A percentile compares a stretch with the other conserved stretches of the same genome.
phyloP scores from a whole-genome alignment of 495 filamentous ascomycete species.

The Aspergillus carlsbadensis region DNA sequence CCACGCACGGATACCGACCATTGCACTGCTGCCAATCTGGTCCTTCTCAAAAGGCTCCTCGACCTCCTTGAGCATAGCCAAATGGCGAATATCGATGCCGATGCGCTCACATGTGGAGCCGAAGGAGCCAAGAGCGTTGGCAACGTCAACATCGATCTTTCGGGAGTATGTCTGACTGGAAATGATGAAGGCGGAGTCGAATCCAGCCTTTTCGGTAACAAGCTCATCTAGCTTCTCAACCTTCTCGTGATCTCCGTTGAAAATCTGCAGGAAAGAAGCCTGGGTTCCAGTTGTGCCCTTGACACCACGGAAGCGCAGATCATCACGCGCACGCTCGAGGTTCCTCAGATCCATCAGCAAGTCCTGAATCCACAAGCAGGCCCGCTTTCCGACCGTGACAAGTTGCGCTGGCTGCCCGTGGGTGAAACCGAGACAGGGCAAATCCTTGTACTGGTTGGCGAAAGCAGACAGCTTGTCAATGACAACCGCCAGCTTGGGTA shows the following conservation, averaged over 20 bases:
- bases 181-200: slow-evolving; percentile 67
- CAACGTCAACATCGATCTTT: slow-evolving; percentile 80
- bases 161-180: slow-evolving; percentile 81
- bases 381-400: slow-evolving; percentile 75
- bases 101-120: slow-evolving; percentile 80
- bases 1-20: slow-evolving; percentile 33
- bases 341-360: slow-evolving; percentile 83
- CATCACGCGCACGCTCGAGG: slow-evolving; percentile 69
- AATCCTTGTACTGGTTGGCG: slow-evolving; percentile 71
- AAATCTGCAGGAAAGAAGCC: slow-evolving; percentile 81
- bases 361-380: slow-evolving; percentile 84
- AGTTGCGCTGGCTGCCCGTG: slow-evolving; percentile 78
- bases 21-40: slow-evolving; percentile 53
- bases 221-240: slow-evolving; percentile 71
- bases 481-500: slow-evolving; percentile 83
- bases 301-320: slow-evolving; percentile 80
- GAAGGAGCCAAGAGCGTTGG: slow-evolving; percentile 77
- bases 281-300: slow-evolving; percentile 79
- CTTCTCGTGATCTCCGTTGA: slow-evolving; percentile 76
- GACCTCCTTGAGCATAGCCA: slow-evolving; percentile 78
- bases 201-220: slow-evolving; percentile 82
- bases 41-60: slow-evolving; percentile 89
- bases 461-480: slow-evolving; percentile 79
- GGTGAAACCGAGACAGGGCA: slow-evolving; percentile 71
- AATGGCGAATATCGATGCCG: slow-evolving; percentile 71